These are phyloP conservation scores for Delitschia confertaspora DNA, from an alignment of 495 filamentous ascomycete genomes.

Conservation along the genomic window DNA sequence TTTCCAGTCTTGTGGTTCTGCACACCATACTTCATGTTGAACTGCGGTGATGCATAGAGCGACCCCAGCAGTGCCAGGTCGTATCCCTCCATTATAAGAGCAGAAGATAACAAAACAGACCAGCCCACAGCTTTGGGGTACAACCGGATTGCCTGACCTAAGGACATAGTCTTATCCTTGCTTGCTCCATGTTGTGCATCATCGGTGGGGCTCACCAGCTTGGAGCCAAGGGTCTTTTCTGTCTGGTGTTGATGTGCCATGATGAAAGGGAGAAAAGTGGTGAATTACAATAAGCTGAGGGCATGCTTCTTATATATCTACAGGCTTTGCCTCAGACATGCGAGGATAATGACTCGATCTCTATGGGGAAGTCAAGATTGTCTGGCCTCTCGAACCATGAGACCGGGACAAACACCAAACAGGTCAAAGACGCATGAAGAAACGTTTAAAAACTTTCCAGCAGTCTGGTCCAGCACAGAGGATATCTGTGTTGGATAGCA, in stretches of 20 bases:
- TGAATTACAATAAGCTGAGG: neutral
- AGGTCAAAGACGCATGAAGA: no score
- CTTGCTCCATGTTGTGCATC: slow-evolving; percentile 18
- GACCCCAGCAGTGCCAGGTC: slow-evolving; percentile 34
- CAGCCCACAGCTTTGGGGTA: slow-evolving; percentile 33
- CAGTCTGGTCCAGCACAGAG: no score
- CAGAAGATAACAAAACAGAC: slow-evolving; percentile 33
- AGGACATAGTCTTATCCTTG: slow-evolving; percentile 24
- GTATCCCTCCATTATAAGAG: slow-evolving; percentile 41
- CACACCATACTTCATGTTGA: slow-evolving; percentile 29
- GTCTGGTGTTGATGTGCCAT: slow-evolving; percentile 13
- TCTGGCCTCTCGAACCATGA: no score
- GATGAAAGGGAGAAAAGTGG: slow-evolving; percentile 1
- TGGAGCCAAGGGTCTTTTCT: neutral
- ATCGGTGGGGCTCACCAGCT: slow-evolving; percentile 3
- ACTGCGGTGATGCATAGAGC: slow-evolving; percentile 34
- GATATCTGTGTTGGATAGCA: no score
- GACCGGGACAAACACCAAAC: no score
- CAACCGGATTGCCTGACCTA: slow-evolving; percentile 20
- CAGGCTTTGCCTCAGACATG: no score
- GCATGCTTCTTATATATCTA: no score
- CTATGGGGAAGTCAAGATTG: no score
- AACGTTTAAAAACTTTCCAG: no score
- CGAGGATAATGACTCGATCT: no score
- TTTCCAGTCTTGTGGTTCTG: slow-evolving; percentile 19